Base-by-base conservation (phyloP, 345 rosid species). In the Dipteronia dyeriana region DNA sequence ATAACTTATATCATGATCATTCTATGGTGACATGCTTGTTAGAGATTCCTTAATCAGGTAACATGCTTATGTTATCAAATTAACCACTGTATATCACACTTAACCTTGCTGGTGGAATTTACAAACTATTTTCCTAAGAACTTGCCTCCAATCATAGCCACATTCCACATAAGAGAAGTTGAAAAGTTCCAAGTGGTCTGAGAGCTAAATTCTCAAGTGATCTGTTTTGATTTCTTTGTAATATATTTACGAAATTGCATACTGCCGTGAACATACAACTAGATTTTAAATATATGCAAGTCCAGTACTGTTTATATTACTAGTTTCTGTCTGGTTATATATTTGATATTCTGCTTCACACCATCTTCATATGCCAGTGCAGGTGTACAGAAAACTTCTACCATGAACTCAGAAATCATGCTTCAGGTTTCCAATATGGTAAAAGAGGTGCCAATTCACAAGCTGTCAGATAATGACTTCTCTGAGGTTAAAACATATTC, bases 391-490 rank as follows among this genome's bases (percentile, higher is more conserved):
- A 83, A 66, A 69, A 59, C 56, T 56, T 65, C 79, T 76, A 19
- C 71, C 16, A 17, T 22, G 39, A 76, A 66, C 51, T 20, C 63
- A 16, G 87, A 76, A 64, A 53, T 87, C 76, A 79, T 84, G 54
- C 85, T 87, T 68, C 79, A 79, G 79, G 80, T 87, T 53, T 84
- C 79, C 9, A 76, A 78, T 80, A 73, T 75, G 76, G 66, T 74
- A 31, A 71, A 80, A 51, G 89, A 82, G 60, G 62, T 88, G 25
- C 77, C 81, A 23, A 73, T 84, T 63, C 74, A 66, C 74, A 75
- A 84, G 72, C 77, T 90, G 57, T 85, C 86, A 26, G 87, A 90
- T 71, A 80, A 83, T 53, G 84, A 87, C 74, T 81, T 87, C 76
- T 72, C 83, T 39, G 87, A 85, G 90, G 91, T 88, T 81, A 70